Evolutionary conservation across 2,329 filamentous ascomycete species (phyloP).

Genomic region (Epichloe sibirici): DNA sequence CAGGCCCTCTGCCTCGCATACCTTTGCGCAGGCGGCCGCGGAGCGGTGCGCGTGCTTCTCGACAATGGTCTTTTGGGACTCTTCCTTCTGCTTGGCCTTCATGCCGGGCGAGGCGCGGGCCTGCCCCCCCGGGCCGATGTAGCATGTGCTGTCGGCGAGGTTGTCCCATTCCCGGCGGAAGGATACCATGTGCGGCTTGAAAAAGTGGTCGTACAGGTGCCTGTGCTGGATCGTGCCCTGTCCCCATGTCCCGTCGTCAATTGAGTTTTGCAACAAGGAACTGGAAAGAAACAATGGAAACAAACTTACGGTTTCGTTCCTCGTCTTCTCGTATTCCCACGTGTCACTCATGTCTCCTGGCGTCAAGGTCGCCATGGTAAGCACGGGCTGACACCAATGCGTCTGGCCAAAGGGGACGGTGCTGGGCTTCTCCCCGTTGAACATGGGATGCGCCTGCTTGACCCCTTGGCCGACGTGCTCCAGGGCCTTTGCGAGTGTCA

Average conservation of each 20-base stretch:
- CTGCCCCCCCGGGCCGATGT: slow-evolving; percentile 28
- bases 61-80: slow-evolving; percentile 26
- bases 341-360: slow-evolving; percentile 37
- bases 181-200: slow-evolving; percentile 29
- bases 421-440: slow-evolving; percentile 42
- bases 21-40: slow-evolving; percentile 33
- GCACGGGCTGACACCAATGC: slow-evolving; percentile 45
- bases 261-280: neutral
- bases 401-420: slow-evolving; percentile 34
- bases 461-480: slow-evolving; percentile 32
- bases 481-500: slow-evolving; percentile 35
- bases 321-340: slow-evolving; percentile 41
- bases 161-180: slow-evolving; percentile 41
- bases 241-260: neutral
- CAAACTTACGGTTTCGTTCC: slow-evolving; percentile 29
- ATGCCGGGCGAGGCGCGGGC: slow-evolving; percentile 18
- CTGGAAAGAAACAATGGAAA: slow-evolving; percentile 1
- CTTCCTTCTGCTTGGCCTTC: slow-evolving; percentile 24
- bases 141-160: slow-evolving; percentile 34
- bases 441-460: slow-evolving; percentile 35
- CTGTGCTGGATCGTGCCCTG: slow-evolving; percentile 32
- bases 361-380: slow-evolving; percentile 45
- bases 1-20: slow-evolving; percentile 32
- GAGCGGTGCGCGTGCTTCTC: slow-evolving; percentile 34
- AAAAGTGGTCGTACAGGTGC: slow-evolving; percentile 37